Base-by-base conservation (phyloP, 805 yeast species). In the Kodamaea kaohsiungensis region DNA sequence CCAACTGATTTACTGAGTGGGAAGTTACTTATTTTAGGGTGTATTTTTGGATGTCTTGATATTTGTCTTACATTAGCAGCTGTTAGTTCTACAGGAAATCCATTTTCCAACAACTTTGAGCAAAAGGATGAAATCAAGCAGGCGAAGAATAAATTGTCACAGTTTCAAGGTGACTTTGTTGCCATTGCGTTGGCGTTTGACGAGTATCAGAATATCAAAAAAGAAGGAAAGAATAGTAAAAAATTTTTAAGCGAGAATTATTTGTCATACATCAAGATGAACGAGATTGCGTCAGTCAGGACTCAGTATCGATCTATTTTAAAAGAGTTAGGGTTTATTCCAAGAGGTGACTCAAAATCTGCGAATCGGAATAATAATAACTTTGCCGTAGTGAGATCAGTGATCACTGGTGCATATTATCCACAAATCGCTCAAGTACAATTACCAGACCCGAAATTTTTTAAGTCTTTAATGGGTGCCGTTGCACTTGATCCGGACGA, bases 1-100 rank as follows among this genome's bases (percentile, higher is more conserved):
- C 99, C 99, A 0, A 85, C 89, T 1, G 98, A 93, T 66, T 81
- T 93, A 45, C 86, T 83, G 56, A 87, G 91, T 48, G 97, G 96
- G 7, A 93, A 93, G 62, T 69, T 92, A 51, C 72, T 93, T 37
- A 83, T 92, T 15, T 81, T 85, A 56, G 91, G 96, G 0, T 84
- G 93, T 43, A 79, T 92, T 4, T 89, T 93, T 67, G 95, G 95
- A 0, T 87, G 95, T 62, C 71, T 92, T 7, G 92, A 89, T 22
- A 72, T 81, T 16, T 87, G 92, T 55, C 75, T 91, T n/a, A 83
- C 95, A 0, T 72, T 90, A n/a, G 93, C 96, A 0, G 84, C 97
- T 0, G 77, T 91, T 1, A 71, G 88, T 42, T 82, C 91, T 13
- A 78, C 86, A 9, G 92, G 95, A 2, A 75, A 83, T 25, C 96